These are phyloP conservation scores for Nannochloropsis gaditana DNA, from an alignment of 108 stramenopile genomes.

Conservation along the genomic window DNA sequence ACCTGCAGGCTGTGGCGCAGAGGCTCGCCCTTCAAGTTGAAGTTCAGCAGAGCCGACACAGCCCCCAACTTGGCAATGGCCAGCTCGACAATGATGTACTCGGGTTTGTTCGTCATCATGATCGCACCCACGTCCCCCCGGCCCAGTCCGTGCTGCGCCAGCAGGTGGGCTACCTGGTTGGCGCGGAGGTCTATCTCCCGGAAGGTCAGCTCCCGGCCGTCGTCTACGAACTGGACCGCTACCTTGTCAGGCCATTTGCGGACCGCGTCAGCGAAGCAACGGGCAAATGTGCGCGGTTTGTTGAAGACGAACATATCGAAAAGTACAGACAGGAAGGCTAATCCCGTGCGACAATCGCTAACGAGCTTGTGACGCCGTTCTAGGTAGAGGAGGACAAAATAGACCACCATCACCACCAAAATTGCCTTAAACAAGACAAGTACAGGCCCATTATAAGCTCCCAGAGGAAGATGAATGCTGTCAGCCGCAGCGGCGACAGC, in stretches of 20 bases:
- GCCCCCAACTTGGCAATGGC: conserved; percentile 50
- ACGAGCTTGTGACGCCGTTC: conserved; percentile 19
- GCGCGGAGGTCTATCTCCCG: conserved; percentile 31
- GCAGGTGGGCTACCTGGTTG: conserved; percentile 39
- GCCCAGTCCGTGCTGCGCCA: conserved; percentile 18
- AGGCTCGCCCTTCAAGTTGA: conserved; percentile 29
- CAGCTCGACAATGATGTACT: conserved; percentile 46
- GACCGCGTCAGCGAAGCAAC: conserved; percentile 1
- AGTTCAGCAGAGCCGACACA: conserved; percentile 41
- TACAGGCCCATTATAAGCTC: neutral
- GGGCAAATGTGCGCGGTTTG: neutral
- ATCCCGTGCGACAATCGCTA: neutral
- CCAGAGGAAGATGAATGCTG: neutral
- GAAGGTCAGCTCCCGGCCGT: conserved; percentile 20
- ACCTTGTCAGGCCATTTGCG: conserved; percentile 31
- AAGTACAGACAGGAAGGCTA: neutral
- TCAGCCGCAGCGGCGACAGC: neutral
- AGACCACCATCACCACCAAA: neutral
- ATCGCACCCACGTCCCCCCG: conserved; percentile 38
- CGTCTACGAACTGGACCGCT: conserved; percentile 20
- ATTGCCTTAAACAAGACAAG: neutral
- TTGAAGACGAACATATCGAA: neutral
- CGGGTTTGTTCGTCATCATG: conserved; percentile 43
- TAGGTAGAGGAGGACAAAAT: neutral
- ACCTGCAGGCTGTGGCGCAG: conserved; percentile 42